A percentile compares a stretch with the other conserved stretches of the same genome.
Conservation (phyloP, 1,284 basidiomycete species). For the Leccinum subrobustum region DNA sequence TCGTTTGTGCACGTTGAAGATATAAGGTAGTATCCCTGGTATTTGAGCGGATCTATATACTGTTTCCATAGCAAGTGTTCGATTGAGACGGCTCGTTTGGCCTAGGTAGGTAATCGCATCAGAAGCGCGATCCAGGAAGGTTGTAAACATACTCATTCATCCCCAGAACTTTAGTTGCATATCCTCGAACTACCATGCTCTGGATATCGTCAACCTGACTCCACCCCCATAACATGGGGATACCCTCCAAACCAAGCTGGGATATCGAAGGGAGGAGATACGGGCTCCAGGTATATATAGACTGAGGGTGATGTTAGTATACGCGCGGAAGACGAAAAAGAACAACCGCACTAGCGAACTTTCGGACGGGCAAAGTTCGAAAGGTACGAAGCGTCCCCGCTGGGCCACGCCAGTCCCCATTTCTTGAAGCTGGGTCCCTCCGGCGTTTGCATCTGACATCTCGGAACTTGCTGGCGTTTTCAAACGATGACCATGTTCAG, state of each 20-base stretch:
- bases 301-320: conserved; percentile 16
- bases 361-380: conserved; percentile 33
- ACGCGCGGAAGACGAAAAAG: background rate
- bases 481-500: conserved; percentile 14
- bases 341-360: conserved; percentile 35
- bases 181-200: conserved; percentile 36
- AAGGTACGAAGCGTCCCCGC: conserved; percentile 38
- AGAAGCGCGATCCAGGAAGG: background rate
- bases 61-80: conserved; percentile 61
- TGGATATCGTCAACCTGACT: conserved; percentile 35
- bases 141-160: conserved; percentile 53
- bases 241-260: conserved; percentile 39
- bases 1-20: conserved; percentile 70
- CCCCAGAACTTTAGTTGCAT: conserved; percentile 48
- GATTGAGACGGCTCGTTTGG: conserved; percentile 58
- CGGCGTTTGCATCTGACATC: conserved; percentile 4
- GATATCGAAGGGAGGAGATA: conserved; percentile 14
- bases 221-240: conserved; percentile 59
- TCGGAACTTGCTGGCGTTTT: conserved; percentile 11
- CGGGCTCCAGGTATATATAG: conserved; percentile 31
- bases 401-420: conserved; percentile 47
- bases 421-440: conserved; percentile 26
- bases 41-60: conserved; percentile 62
- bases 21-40: conserved; percentile 58
- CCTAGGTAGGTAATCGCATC: conserved; percentile 28